phyloP scores from a whole-genome alignment of 345 rosid species.

The Murraya paniculata region DNA sequence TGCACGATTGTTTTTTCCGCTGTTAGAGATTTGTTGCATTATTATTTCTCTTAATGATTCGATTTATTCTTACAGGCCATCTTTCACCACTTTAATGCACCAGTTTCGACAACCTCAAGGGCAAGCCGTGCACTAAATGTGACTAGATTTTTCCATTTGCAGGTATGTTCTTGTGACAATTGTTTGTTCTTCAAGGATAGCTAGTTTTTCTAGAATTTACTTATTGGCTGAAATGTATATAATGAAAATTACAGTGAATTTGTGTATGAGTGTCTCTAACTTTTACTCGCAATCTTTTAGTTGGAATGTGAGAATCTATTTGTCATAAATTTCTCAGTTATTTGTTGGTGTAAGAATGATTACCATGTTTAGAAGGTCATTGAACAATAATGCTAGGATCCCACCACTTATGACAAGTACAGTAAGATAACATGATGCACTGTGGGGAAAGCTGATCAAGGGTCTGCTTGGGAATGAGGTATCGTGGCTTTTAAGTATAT shows the following conservation, averaged over 20 bases:
- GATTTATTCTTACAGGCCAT: constrained; percentile 20
- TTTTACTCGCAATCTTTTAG: not conserved
- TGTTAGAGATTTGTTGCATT: not conserved
- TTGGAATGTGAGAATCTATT: not conserved
- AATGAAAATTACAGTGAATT: too few relatives aligned
- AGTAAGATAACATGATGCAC: not conserved
- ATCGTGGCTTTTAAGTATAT: not conserved
- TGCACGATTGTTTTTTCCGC: too few relatives aligned
- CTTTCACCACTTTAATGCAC: constrained; percentile 17
- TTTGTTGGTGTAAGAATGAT: not conserved
- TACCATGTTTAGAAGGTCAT: not conserved
- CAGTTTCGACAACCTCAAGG: constrained; percentile 16
- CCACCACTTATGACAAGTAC: not conserved
- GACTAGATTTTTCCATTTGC: constrained; percentile 19
- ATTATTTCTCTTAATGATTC: not conserved
- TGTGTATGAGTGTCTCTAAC: not conserved
- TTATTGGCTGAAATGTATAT: not conserved
- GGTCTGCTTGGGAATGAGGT: not conserved
- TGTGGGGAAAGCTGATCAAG: not conserved
- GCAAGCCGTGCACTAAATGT: constrained; percentile 12
- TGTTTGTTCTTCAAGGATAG: constrained; percentile 5
- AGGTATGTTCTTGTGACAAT: constrained; percentile 28
- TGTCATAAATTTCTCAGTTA: not conserved
- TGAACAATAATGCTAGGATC: not conserved
- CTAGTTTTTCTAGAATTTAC: not conserved